phyloP scores from a whole-genome alignment of 2,329 filamentous ascomycete species.

The Colletotrichum simmondsii region DNA sequence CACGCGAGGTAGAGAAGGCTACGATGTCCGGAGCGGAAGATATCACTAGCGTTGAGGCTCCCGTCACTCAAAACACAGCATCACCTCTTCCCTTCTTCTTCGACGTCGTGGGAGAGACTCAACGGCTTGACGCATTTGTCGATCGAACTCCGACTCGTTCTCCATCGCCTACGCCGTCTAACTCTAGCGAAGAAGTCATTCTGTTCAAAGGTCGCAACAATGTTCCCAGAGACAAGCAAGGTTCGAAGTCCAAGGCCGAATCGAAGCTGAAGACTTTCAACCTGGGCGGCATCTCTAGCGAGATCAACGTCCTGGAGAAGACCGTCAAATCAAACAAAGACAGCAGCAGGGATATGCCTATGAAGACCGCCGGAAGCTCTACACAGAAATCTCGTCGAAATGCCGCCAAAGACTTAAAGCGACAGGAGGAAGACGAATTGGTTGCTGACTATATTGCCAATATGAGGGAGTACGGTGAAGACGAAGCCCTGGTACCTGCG shows the following conservation, averaged over 20 bases:
- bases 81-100: conserved; percentile 46
- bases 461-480: conserved; percentile 61
- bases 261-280: conserved; percentile 34
- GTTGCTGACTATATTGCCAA: conserved; percentile 80
- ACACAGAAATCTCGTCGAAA: neutral
- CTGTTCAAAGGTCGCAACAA: conserved; percentile 68
- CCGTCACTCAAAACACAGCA: neutral
- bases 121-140: conserved; percentile 12
- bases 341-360: neutral
- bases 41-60: neutral
- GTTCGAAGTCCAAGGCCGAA: conserved; percentile 42
- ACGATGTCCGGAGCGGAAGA: neutral
- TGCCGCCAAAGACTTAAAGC: neutral
- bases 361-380: neutral
- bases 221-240: neutral
- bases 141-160: neutral
- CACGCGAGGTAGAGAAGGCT: neutral
- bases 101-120: conserved; percentile 47
- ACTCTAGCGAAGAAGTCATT: conserved; percentile 79
- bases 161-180: conserved; percentile 35
- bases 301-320: conserved; percentile 44
- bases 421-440: conserved; percentile 63
- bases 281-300: conserved; percentile 43
- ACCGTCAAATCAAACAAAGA: conserved; percentile 36
- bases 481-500: conserved; percentile 72